These are phyloP conservation scores for Acacia pycnantha DNA, from an alignment of 331 rosid species.

Conservation along the genomic window DNA sequence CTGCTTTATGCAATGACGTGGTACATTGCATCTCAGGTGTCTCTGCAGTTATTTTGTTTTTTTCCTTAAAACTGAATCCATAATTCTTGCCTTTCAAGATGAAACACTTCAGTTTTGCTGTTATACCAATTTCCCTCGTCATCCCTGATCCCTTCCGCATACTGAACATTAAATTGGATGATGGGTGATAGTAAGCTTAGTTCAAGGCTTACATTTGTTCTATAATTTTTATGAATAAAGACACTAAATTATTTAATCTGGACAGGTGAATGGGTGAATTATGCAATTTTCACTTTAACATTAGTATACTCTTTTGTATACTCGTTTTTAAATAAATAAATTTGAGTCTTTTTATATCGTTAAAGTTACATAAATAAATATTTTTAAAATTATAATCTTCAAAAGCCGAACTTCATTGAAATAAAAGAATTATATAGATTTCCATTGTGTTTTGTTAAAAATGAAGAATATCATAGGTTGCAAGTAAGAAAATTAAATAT, in stretches of 20 bases:
- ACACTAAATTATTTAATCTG: background rate
- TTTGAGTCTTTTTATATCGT: too few species aligned
- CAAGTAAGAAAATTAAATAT: background rate
- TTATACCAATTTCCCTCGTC: background rate
- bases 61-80: slow-evolving; percentile 2
- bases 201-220: background rate
- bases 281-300: background rate
- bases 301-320: background rate
- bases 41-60: background rate
- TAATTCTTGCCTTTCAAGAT: background rate
- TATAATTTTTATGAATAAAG: background rate
- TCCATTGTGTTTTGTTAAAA: background rate
- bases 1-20: background rate
- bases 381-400: too few species aligned
- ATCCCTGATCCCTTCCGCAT: background rate
- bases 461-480: too few species aligned
- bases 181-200: background rate
- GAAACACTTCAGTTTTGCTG: background rate
- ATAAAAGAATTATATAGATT: too few species aligned
- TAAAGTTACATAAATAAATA: too few species aligned
- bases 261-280: background rate
- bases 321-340: too few species aligned
- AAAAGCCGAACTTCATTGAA: background rate
- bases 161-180: background rate
- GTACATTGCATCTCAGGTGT: background rate